Percentiles rank a stretch among this genome's conserved stretches.
Evolutionary conservation across 1,139 yeast genomes (phyloP).

Genomic region (Suhomyces bolitotheri): DNA sequence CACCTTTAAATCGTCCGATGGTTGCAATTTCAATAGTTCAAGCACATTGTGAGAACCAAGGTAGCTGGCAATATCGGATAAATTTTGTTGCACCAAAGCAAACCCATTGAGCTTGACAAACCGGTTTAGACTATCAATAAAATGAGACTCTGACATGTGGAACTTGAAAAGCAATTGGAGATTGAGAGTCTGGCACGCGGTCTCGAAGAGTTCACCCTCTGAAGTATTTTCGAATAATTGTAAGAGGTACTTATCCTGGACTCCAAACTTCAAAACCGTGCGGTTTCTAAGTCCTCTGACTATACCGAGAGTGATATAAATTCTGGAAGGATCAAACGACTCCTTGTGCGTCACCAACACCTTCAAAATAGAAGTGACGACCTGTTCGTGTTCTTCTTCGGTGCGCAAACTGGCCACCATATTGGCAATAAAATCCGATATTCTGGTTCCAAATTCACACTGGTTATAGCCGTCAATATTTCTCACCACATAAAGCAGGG

Average conservation of each 20-base stretch:
- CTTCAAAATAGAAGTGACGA: conserved; percentile 35
- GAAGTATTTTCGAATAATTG: conserved; percentile 53
- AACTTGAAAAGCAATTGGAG: conserved; percentile 45
- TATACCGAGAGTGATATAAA: conserved; percentile 61
- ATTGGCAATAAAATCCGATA: conserved; percentile 49
- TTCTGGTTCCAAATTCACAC: conserved; percentile 61
- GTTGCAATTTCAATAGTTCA: background rate
- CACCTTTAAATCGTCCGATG: conserved; percentile 9
- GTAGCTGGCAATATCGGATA: conserved; percentile 24
- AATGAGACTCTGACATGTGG: conserved; percentile 21
- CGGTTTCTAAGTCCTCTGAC: conserved; percentile 45
- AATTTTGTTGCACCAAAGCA: conserved; percentile 34
- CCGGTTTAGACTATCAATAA: conserved; percentile 35
- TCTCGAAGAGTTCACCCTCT: conserved; percentile 61
- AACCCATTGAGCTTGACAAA: conserved; percentile 47
- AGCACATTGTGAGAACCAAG: conserved; percentile 12
- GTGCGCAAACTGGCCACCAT: conserved; percentile 40
- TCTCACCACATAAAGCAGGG: conserved; percentile 55
- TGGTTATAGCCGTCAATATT: conserved; percentile 23
- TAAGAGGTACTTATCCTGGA: conserved; percentile 33
- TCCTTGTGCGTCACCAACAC: conserved; percentile 50
- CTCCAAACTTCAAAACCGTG: conserved; percentile 30
- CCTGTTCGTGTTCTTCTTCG: conserved; percentile 25
- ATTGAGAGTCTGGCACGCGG: conserved; percentile 51
- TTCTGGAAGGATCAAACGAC: conserved; percentile 71